Conservation (phyloP, 83 land plant genomes). For the Diphasiastrum complanatum region DNA sequence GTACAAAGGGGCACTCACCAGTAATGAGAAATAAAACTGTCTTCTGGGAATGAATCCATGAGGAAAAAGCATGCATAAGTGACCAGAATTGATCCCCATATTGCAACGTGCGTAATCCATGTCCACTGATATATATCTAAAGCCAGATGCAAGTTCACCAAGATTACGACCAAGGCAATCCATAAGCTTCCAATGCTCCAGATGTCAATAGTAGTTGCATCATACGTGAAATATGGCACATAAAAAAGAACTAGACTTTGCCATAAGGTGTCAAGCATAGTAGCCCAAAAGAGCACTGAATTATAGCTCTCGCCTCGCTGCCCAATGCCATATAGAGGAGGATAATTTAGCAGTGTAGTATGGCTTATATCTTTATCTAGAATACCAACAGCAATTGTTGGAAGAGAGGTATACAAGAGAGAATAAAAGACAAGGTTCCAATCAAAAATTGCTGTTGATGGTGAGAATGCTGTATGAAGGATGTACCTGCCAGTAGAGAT, state of each 20-base stretch:
- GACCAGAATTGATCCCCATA: constrained; percentile 80
- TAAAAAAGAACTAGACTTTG: constrained; percentile 76
- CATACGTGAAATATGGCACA: constrained; percentile 54
- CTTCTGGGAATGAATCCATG: constrained; percentile 47
- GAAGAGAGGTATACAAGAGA: constrained; percentile 77
- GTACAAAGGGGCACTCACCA: constrained; percentile 63
- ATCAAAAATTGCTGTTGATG: constrained; percentile 75
- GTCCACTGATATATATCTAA: constrained; percentile 81
- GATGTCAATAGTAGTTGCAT: constrained; percentile 47
- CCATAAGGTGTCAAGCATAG: constrained; percentile 84
- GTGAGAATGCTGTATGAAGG: constrained; percentile 57
- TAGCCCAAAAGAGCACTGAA: constrained; percentile 54
- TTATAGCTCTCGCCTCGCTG: constrained; percentile 79
- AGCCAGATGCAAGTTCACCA: constrained; percentile 81
- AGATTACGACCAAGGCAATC: constrained; percentile 65
- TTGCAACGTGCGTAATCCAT: constrained; percentile 56
- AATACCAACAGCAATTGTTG: constrained; percentile 77
- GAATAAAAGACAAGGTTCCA: constrained; percentile 87
- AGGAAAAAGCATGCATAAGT: constrained; percentile 58
- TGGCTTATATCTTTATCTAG: constrained; percentile 78
- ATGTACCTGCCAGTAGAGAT: constrained; percentile 54
- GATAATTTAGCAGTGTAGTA: constrained; percentile 49
- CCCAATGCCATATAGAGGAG: constrained; percentile 74
- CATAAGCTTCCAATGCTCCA: constrained; percentile 73
- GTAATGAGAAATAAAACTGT: constrained; percentile 41